Evolutionary conservation across 1,139 yeast genomes (phyloP).

Genomic region (Saccharomyces hybrid): DNA sequence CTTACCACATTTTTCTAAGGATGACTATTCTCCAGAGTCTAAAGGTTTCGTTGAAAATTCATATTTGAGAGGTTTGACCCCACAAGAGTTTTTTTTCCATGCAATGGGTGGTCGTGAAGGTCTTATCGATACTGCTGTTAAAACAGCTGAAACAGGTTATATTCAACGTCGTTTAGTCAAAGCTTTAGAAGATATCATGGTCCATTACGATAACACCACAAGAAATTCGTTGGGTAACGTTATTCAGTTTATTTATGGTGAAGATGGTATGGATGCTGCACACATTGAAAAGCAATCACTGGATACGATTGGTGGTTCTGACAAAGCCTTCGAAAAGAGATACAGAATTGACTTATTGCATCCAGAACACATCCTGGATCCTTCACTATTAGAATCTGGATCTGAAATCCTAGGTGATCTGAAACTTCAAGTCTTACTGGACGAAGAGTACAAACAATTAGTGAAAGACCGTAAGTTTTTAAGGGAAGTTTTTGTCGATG

Average conservation of each 20-base stretch:
- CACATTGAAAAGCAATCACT: constrained; percentile 95
- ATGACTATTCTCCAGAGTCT: constrained; percentile 96
- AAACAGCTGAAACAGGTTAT: constrained; percentile 98
- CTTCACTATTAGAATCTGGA: constrained; percentile 77
- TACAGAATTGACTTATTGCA: constrained; percentile 85
- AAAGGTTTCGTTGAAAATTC: constrained; percentile 98
- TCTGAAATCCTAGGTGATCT: constrained; percentile 88
- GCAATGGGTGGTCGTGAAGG: constrained; percentile 99
- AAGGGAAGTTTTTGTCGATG: constrained; percentile 81
- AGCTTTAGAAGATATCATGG: constrained; percentile 98
- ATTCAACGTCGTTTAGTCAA: constrained; percentile 98
- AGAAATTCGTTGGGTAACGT: constrained; percentile 96
- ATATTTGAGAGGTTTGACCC: constrained; percentile 93
- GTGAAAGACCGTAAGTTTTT: constrained; percentile 68
- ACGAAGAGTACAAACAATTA: constrained; percentile 77
- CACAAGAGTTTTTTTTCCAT: constrained; percentile 98
- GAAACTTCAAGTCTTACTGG: constrained; percentile 70
- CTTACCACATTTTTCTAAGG: constrained; percentile 97
- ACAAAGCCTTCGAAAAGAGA: constrained; percentile 70
- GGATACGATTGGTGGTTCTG: constrained; percentile 93
- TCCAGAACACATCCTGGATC: constrained; percentile 53
- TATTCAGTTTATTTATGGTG: constrained; percentile 95
- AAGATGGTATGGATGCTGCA: constrained; percentile 97
- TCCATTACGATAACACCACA: constrained; percentile 96
- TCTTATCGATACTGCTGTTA: constrained; percentile 96